Conservation (phyloP, 83 land plant species). For the Picea engelmannii region DNA sequence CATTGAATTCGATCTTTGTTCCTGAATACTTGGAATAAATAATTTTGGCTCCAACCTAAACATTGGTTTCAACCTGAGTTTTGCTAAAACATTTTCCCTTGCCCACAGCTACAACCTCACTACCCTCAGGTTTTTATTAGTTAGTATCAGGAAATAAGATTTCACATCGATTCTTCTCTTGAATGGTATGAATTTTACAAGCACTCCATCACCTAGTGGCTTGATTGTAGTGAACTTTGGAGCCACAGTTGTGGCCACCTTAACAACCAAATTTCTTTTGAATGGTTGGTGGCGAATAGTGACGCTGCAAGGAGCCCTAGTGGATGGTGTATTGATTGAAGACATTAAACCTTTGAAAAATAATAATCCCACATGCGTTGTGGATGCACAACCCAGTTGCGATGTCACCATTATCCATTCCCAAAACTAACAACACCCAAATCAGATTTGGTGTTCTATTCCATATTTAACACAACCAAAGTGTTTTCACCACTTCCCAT, state of each 20-base stretch:
- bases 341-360: too few relatives aligned
- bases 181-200: constrained; percentile 16
- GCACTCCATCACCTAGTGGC: constrained; percentile 21
- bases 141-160: constrained; percentile 18
- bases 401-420: too few relatives aligned
- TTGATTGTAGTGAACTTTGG: neutral
- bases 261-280: neutral
- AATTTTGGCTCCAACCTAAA: constrained; percentile 72
- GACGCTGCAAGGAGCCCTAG: neutral
- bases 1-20: constrained; percentile 90
- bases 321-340: neutral
- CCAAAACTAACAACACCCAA: too few relatives aligned
- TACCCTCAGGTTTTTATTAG: constrained; percentile 25
- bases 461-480: too few relatives aligned
- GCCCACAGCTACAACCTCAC: constrained; percentile 55
- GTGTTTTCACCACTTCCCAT: too few relatives aligned
- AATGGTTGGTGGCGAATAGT: constrained; percentile 2
- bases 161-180: constrained; percentile 22
- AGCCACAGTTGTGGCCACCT: constrained; percentile 3
- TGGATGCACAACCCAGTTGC: too few relatives aligned
- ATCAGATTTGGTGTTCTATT: too few relatives aligned
- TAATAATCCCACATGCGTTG: too few relatives aligned
- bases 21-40: constrained; percentile 26
- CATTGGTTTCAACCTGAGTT: constrained; percentile 36
- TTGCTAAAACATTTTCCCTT: constrained; percentile 33